Evolutionary conservation across 2,329 filamentous ascomycete species (phyloP), one percentile per base, ranked within the genome.

Genomic region (Botryosphaeria dothidea): DNA sequence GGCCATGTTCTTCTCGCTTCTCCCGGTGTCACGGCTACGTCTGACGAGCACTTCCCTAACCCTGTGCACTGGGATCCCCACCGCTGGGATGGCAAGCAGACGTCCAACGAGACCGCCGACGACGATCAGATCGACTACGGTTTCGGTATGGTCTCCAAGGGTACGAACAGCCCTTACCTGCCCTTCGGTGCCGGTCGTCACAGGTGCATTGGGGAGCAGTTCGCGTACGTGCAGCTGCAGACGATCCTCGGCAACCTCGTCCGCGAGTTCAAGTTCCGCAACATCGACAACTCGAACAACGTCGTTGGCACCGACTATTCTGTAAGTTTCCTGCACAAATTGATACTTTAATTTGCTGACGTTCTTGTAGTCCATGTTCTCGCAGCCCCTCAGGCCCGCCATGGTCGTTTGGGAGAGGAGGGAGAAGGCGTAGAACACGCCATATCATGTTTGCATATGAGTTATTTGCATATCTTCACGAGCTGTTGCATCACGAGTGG

Each of bases 181-280:
- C 94, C 94, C 1, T 98, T 98, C 75, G 94, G 94, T 66, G 94
- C 93, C 31, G 94, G 94, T 46, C 85, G 94, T 70, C 94, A 98
- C 80, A 86, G 94, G 69, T 98, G 94, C 80, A 97, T 98, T 74
- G 94, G 94, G 69, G 94, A 98, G 84, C 92, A 97, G 74, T 98
- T 97, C 77, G 94, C 94, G 70, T 96, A 96, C 76, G 85, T 96
- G 65, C 94, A 98, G 81, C 83, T 98, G 68, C 90, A 93, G 75
- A 93, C 92, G 49, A 96, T 98, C 69, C 82, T 90, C 13, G 92
- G 89, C 58, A 88, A 88, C 66, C 81, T 93, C 69, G 90, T 96
- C 45, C 86, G 92, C 57, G 77, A 88, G 62, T 92, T 97, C 82
- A 94, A 92, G 81, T 87, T 97, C 76, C 84, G 85, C 73, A 96